These are phyloP conservation scores for Rhododendron kiyosumense DNA, from an alignment of 148 eudicot species.

Conservation along the genomic window DNA sequence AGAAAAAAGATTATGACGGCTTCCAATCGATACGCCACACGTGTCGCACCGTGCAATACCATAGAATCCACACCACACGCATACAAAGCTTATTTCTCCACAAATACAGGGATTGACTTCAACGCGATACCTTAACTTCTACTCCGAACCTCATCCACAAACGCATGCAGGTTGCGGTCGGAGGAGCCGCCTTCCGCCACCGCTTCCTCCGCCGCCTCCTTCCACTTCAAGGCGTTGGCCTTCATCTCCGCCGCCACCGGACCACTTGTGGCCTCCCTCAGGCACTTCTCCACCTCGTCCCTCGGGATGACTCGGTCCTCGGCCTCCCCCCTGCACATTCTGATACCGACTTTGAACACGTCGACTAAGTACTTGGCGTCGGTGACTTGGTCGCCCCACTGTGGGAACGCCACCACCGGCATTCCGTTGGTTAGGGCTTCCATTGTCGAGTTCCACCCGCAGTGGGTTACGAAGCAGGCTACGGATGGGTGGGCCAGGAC, in stretches of 20 bases:
- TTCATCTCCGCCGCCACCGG: constrained; percentile 48
- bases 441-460: constrained; percentile 90
- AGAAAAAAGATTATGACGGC: too few relatives aligned
- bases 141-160: constrained; percentile 47
- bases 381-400: constrained; percentile 88
- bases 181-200: constrained; percentile 68
- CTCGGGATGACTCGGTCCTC: constrained; percentile 39
- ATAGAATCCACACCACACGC: too few relatives aligned
- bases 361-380: constrained; percentile 74
- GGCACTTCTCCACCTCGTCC: constrained; percentile 52
- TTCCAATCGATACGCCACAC: too few relatives aligned
- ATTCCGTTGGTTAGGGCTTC: constrained; percentile 64
- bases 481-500: constrained; percentile 56
- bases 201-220: constrained; percentile 49
- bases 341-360: constrained; percentile 47
- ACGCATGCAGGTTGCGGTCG: constrained; percentile 37
- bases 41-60: too few relatives aligned
- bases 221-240: constrained; percentile 54
- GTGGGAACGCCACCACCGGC: constrained; percentile 76
- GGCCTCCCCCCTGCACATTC: constrained; percentile 59
- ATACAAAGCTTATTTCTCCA: too few relatives aligned
- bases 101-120: not conserved
- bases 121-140: constrained; percentile 14
- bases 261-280: constrained; percentile 44
- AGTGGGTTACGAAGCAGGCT: constrained; percentile 79